Base-by-base conservation (phyloP, 192 early-diverging fungal species). In the Phlyctochytrium bullatum region DNA sequence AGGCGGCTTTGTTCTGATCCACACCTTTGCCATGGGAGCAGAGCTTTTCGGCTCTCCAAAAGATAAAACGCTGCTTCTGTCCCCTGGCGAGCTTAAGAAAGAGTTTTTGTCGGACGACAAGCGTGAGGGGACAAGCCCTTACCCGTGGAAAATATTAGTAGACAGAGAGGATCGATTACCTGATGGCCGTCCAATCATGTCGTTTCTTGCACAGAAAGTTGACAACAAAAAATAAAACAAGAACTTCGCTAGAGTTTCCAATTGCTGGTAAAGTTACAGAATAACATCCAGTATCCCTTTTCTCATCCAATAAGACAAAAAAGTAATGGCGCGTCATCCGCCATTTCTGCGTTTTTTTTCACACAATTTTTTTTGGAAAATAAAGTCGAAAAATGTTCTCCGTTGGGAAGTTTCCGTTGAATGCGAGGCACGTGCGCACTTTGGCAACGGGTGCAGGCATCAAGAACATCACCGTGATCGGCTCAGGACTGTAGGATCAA, bases 381-480 rank as follows among this genome's bases (percentile, higher is more conserved):
- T 20, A 47, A 47, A 47, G 6, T 6, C 40, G 6, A 6, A 47
- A 20, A 20, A 6, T 20, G 6, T 20, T 47, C 40, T 6, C 10
- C 40, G 40, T 20, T 47, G 20, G 40, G 40, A 47, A 6, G 10
- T 47, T 47, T 47, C n/a, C n/a, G n/a, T n/a, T n/a, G n/a, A n/a
- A n/a, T n/a, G n/a, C n/a, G n/a, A n/a, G n/a, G n/a, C n/a, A n/a
- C n/a, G n/a, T n/a, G n/a, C n/a, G n/a, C n/a, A 20, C 77, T 25
- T 51, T 56, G 2, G 56, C 72, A 2, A 64, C 67, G n/a, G 73
- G 77, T 61, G 12, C 16, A 6, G 12, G 25, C 12, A 88, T 92
- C 63, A 73, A 88, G 71, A 84, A 88, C 31, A 79, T 96, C 32
- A 89, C 91, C 12, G 89, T 96, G 27, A 84, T 92, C 61, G 94